Evolutionary conservation across 441 rosid species (phyloP).

Genomic region (Corymbia citriodora): DNA sequence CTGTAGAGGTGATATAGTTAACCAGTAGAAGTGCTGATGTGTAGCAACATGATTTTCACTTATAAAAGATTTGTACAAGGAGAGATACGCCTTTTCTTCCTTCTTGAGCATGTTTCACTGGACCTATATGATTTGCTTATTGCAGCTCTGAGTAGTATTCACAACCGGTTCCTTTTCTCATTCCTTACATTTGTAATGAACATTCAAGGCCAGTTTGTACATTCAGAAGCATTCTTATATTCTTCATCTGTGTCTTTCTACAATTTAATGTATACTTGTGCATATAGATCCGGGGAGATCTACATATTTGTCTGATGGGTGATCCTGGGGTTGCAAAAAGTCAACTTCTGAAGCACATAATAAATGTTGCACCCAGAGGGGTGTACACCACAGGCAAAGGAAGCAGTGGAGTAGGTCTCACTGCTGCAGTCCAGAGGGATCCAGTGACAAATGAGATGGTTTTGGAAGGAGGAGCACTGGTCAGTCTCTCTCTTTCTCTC

Average conservation of each 20-base stretch:
- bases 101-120: background rate
- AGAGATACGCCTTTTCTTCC: background rate
- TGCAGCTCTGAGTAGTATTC: background rate
- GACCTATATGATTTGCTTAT: background rate
- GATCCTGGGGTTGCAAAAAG: slow-evolving; percentile 99
- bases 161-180: background rate
- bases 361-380: slow-evolving; percentile 97
- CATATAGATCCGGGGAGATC: slow-evolving; percentile 93
- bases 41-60: background rate
- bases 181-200: background rate
- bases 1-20: background rate
- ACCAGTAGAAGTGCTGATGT: background rate
- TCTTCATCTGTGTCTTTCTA: background rate
- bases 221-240: background rate
- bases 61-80: background rate
- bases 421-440: slow-evolving; percentile 99
- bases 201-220: background rate
- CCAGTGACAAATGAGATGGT: slow-evolving; percentile 99
- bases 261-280: background rate
- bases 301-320: slow-evolving; percentile 99
- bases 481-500: slow-evolving; percentile 23
- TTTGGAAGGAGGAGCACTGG: slow-evolving; percentile 99
- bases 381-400: slow-evolving; percentile 98
- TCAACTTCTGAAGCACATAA: slow-evolving; percentile 99
- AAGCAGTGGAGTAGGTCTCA: slow-evolving; percentile 99